Evolutionary conservation across 2,329 filamentous ascomycete species (phyloP), one percentile per base, ranked within the genome.

Genomic region (Canariomyces notabilis): DNA sequence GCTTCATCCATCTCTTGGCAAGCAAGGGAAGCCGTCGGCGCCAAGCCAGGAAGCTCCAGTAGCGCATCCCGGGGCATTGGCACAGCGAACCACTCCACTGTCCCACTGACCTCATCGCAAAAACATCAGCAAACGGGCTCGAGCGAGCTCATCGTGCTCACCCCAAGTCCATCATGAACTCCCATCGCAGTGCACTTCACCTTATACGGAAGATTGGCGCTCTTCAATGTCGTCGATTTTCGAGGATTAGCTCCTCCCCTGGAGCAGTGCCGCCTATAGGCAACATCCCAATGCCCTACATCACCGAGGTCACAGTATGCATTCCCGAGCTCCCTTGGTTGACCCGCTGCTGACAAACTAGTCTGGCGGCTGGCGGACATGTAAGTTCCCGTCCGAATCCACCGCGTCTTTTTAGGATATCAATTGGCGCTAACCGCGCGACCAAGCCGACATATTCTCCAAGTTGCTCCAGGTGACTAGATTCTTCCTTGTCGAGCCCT

Each of bases 321-420:
- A 42, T 54, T 42, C 42, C 32, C 29, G 22, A 38, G 29, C n/a
- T 15, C 38, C 29, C 35, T 34, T 36, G 18, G 31, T 31, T 19
- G 41, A 35, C 20, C n/a, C n/a, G n/a, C 37, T 34, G 46, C 67
- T 70, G 50, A 69, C 62, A 48, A 42, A 54, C 26, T 59, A 89
- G 85, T 77, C 82, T 59, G 83, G 83, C 55, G 85, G 85, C 52
- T 87, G 85, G 77, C 83, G 84, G 64, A 87, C 84, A 65, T 88
- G 85, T 89, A 73, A 56, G 80, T 75, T 37, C 11, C 7, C 33
- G 35, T 21, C 14, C n/a, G n/a, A n/a, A n/a, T n/a, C n/a, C n/a
- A 16, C 15, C 21, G 6, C 19, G 7, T 3, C 7, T n/a, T n/a
- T 38, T 22, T n/a, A 11, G n/a, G 11, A 21, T 4, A 20, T 9